phyloP scores from a whole-genome alignment of 768 basidiomycete genomes.

The Panaeolus papilionaceus region DNA sequence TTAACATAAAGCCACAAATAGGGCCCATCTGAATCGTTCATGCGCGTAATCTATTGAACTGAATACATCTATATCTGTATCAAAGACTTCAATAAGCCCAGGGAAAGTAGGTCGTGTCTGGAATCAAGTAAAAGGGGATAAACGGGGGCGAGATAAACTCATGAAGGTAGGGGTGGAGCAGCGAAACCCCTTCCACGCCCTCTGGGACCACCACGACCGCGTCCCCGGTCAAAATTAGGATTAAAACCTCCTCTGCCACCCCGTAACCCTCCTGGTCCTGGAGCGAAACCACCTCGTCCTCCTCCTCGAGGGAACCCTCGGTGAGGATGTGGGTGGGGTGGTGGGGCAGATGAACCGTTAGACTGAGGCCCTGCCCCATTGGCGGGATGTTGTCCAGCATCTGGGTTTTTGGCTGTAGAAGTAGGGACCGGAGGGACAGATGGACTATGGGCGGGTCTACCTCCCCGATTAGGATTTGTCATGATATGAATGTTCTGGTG shows the following conservation, averaged over 20 bases:
- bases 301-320: slow-evolving; percentile 36
- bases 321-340: slow-evolving; percentile 23
- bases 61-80: not conserved
- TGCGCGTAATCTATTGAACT: not conserved
- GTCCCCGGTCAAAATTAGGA: slow-evolving; percentile 38
- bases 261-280: slow-evolving; percentile 33
- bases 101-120: not conserved
- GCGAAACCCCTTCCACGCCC: slow-evolving; percentile 46
- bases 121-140: not conserved
- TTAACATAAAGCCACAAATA: no score
- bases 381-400: slow-evolving; percentile 14
- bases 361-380: slow-evolving; percentile 17
- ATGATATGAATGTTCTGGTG: slow-evolving; percentile 67
- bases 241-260: slow-evolving; percentile 37
- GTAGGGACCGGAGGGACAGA: slow-evolving; percentile 34
- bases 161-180: slow-evolving; percentile 37
- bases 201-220: slow-evolving; percentile 39
- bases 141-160: slow-evolving; percentile 10
- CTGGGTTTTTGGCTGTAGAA: slow-evolving; percentile 18
- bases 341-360: slow-evolving; percentile 23
- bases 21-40: no score
- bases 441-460: slow-evolving; percentile 42
- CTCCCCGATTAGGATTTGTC: slow-evolving; percentile 73
- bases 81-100: not conserved
- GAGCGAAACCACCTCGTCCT: slow-evolving; percentile 35